A percentile compares a stretch with the other conserved stretches of the same genome.
These are phyloP conservation scores for Cutaneotrichosporon dermatis DNA, from an alignment of 1,284 basidiomycete genomes.

Conservation along the genomic window DNA sequence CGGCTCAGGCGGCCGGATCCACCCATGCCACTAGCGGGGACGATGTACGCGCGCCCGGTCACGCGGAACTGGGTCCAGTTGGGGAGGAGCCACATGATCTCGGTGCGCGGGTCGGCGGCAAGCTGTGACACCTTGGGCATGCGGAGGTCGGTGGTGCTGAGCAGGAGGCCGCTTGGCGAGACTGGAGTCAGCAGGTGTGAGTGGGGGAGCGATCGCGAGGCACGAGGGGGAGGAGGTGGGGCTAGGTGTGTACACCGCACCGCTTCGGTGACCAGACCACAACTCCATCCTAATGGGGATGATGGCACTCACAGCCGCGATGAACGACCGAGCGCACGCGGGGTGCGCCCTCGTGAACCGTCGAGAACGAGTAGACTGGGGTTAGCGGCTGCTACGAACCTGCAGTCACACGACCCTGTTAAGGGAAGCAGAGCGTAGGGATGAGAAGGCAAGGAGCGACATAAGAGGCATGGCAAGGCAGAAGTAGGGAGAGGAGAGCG, in stretches of 20 bases:
- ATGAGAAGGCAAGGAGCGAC: too few relatives aligned
- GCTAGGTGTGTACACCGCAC: neutral
- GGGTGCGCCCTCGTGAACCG: conserved; percentile 32
- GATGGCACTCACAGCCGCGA: conserved; percentile 29
- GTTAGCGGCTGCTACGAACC: neutral
- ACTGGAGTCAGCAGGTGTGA: neutral
- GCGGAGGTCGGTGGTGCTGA: conserved; percentile 45
- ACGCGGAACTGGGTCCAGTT: conserved; percentile 43
- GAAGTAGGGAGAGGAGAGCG: too few relatives aligned
- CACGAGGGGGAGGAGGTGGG: neutral
- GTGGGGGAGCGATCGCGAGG: neutral
- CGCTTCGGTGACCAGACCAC: neutral
- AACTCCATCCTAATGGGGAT: too few relatives aligned
- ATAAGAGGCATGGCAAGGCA: too few relatives aligned
- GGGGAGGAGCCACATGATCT: conserved; percentile 45
- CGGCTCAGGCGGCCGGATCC: neutral
- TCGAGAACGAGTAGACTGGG: conserved; percentile 38
- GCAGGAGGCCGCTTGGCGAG: conserved; percentile 23
- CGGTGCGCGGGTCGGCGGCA: conserved; percentile 24
- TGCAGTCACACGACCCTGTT: too few relatives aligned
- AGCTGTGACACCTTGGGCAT: conserved; percentile 45
- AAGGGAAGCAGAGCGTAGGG: too few relatives aligned
- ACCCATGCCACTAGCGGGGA: conserved; percentile 6
- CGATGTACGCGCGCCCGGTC: conserved; percentile 36
- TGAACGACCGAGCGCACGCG: conserved; percentile 44